Evolutionary conservation across 164 flowering plant species (phyloP).

Genomic region (Vitis rotundifolia): DNA sequence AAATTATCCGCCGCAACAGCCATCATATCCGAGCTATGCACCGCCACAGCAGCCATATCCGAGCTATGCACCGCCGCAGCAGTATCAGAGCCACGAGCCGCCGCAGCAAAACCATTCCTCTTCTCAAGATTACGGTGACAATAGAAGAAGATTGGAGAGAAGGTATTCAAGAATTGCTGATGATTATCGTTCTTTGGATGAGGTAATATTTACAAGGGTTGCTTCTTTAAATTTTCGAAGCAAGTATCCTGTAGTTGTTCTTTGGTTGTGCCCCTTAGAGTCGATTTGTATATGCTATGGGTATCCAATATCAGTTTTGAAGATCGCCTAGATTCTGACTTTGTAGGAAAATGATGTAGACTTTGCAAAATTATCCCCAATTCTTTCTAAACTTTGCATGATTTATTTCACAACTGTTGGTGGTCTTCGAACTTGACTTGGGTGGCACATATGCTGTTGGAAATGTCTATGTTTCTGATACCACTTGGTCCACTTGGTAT

Average conservation of each 20-base stretch:
- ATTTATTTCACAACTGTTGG: too few relatives aligned
- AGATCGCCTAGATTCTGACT: too few relatives aligned
- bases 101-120: slow-evolving; percentile 20
- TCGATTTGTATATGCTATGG: too few relatives aligned
- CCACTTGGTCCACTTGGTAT: not conserved
- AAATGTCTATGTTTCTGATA: too few relatives aligned
- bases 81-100: slow-evolving; percentile 14
- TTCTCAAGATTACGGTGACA: slow-evolving; percentile 9
- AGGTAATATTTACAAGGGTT: slow-evolving; percentile 31
- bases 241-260: slow-evolving; percentile 1
- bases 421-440: too few relatives aligned
- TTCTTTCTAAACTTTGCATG: too few relatives aligned
- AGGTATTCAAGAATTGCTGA: slow-evolving; percentile 61
- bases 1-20: slow-evolving; percentile 7
- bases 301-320: too few relatives aligned
- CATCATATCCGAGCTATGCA: slow-evolving; percentile 10
- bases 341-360: too few relatives aligned
- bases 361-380: too few relatives aligned
- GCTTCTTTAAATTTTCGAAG: too few relatives aligned
- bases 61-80: slow-evolving; percentile 17
- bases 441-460: too few relatives aligned
- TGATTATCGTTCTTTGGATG: slow-evolving; percentile 50
- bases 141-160: slow-evolving; percentile 37
- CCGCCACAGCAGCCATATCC: slow-evolving; percentile 20
- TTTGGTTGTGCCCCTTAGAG: not conserved